These are phyloP conservation scores for Yamadazyma songkhlaensis DNA, from an alignment of 1,139 yeast species.

Conservation along the genomic window DNA sequence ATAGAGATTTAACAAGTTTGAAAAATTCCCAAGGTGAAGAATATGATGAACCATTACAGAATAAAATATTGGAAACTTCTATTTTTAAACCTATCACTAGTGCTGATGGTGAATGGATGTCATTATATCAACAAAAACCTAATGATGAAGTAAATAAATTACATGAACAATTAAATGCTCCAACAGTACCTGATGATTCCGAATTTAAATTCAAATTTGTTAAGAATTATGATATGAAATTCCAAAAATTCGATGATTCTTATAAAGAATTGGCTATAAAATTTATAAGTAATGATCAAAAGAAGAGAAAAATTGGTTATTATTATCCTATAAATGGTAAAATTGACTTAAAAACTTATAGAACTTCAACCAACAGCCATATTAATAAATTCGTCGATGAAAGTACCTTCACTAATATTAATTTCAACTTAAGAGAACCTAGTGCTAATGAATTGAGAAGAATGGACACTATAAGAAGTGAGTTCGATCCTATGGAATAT, in stretches of 20 bases:
- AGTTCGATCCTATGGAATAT: slow-evolving; percentile 74
- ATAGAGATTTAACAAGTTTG: slow-evolving; percentile 33
- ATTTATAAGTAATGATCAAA: slow-evolving; percentile 38
- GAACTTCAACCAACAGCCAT: slow-evolving; percentile 50
- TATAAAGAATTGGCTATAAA: slow-evolving; percentile 47
- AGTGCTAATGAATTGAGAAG: slow-evolving; percentile 64
- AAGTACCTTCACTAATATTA: slow-evolving; percentile 53
- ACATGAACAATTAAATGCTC: slow-evolving; percentile 49
- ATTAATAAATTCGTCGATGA: slow-evolving; percentile 51
- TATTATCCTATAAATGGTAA: slow-evolving; percentile 79
- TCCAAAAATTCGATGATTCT: slow-evolving; percentile 43
- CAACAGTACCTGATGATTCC: slow-evolving; percentile 43
- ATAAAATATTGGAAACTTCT: slow-evolving; percentile 54
- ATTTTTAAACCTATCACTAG: slow-evolving; percentile 74
- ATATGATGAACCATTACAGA: slow-evolving; percentile 39
- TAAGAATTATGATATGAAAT: slow-evolving; percentile 80
- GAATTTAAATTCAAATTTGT: slow-evolving; percentile 56
- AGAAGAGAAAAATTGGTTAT: slow-evolving; percentile 58
- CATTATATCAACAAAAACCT: slow-evolving; percentile 53
- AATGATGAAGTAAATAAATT: slow-evolving; percentile 24
- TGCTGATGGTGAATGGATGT: slow-evolving; percentile 79
- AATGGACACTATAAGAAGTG: slow-evolving; percentile 67
- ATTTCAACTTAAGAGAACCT: slow-evolving; percentile 68
- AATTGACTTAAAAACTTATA: slow-evolving; percentile 78
- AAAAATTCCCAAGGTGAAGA: slow-evolving; percentile 36